These are phyloP conservation scores for Lichtheimia ramosa DNA, from an alignment of 371 early-diverging fungal genomes.

Conservation along the genomic window DNA sequence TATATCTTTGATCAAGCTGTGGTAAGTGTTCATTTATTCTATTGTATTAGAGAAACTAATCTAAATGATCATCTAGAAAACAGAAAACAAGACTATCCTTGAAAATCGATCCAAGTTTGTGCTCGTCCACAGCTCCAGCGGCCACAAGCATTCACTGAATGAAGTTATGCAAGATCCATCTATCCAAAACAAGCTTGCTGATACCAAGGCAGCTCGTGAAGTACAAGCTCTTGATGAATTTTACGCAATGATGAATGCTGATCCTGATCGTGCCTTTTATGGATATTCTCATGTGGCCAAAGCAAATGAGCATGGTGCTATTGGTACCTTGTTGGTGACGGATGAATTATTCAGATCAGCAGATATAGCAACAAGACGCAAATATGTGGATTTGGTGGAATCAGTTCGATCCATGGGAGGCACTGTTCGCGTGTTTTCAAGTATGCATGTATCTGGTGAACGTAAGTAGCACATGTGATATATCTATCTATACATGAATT, in stretches of 20 bases:
- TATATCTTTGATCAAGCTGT: slow-evolving; percentile 86
- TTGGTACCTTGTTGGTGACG: slow-evolving; percentile 85
- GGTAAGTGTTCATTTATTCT: slow-evolving; percentile 43
- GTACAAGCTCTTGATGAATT: slow-evolving; percentile 83
- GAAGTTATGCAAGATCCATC: slow-evolving; percentile 91
- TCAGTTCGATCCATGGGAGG: slow-evolving; percentile 76
- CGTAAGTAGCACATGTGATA: slow-evolving; percentile 51
- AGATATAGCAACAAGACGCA: slow-evolving; percentile 78
- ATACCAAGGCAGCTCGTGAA: slow-evolving; percentile 92
- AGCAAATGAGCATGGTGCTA: slow-evolving; percentile 85
- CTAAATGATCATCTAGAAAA: slow-evolving; percentile 44
- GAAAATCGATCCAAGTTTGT: slow-evolving; percentile 88
- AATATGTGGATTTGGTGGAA: slow-evolving; percentile 87
- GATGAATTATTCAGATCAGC: slow-evolving; percentile 92
- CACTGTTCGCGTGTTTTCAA: slow-evolving; percentile 86
- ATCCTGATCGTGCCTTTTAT: slow-evolving; percentile 92
- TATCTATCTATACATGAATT: background rate
- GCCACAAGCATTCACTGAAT: slow-evolving; percentile 91
- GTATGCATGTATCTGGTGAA: slow-evolving; percentile 92
- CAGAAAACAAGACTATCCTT: slow-evolving; percentile 78
- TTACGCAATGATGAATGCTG: slow-evolving; percentile 84
- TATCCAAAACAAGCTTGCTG: slow-evolving; percentile 77
- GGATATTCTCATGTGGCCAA: slow-evolving; percentile 82
- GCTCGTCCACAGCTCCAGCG: slow-evolving; percentile 89
- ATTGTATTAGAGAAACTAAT: slow-evolving; percentile 50